Evolutionary conservation across 257 asterid genomes (phyloP).

Genomic region (Ilex aquifolium): DNA sequence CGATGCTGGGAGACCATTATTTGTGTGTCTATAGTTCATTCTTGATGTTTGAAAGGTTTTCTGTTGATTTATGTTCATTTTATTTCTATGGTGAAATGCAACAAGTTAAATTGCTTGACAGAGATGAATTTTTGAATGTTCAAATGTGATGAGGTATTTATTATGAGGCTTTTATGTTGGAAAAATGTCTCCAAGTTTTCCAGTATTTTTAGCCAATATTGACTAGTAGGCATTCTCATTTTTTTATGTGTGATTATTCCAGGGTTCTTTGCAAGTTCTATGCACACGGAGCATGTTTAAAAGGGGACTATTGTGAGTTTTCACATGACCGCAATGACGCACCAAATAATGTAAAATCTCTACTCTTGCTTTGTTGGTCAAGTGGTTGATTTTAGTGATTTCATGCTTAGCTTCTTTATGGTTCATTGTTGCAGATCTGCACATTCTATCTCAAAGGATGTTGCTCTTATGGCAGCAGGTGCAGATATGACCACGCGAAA

Average conservation of each 20-base stretch:
- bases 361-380: neutral
- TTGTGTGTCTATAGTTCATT: too few species aligned
- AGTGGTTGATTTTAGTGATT: conserved; percentile 1
- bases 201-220: too few species aligned
- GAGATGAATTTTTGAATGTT: too few species aligned
- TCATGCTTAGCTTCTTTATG: conserved; percentile 6
- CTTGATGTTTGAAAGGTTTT: too few species aligned
- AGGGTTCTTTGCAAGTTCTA: conserved; percentile 95
- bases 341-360: conserved; percentile 47
- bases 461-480: conserved; percentile 79
- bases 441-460: conserved; percentile 82
- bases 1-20: too few species aligned
- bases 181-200: too few species aligned
- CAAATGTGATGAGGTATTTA: too few species aligned
- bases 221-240: too few species aligned
- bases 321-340: conserved; percentile 86
- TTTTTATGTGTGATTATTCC: conserved; percentile 12
- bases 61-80: too few species aligned
- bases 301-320: conserved; percentile 87
- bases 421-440: conserved; percentile 57
- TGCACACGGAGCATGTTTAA: conserved; percentile 88
- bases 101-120: too few species aligned
- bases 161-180: too few species aligned
- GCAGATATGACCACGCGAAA: conserved; percentile 86
- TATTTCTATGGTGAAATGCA: too few species aligned